A percentile compares a stretch with the other conserved stretches of the same genome.
These are phyloP conservation scores for Starmerella davenportii DNA, from an alignment of 805 yeast species.

Conservation along the genomic window DNA sequence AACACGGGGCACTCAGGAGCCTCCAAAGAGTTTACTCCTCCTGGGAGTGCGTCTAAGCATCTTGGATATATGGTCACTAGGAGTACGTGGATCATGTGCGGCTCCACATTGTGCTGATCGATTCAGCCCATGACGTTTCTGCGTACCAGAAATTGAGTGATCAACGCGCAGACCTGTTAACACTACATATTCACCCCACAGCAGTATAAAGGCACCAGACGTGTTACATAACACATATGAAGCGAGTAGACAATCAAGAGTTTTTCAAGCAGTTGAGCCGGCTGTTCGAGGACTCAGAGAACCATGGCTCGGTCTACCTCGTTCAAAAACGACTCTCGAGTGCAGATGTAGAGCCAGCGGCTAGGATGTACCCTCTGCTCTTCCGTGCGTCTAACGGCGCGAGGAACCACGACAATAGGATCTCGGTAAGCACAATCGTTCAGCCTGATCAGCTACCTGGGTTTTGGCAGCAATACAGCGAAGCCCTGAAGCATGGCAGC, in stretches of 20 bases:
- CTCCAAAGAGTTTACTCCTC: too few relatives aligned
- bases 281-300: conserved; percentile 18
- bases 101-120: too few relatives aligned
- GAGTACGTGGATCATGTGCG: too few relatives aligned
- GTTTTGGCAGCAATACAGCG: conserved; percentile 65
- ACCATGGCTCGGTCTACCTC: conserved; percentile 23
- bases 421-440: conserved; percentile 59
- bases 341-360: conserved; percentile 16
- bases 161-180: too few relatives aligned
- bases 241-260: conserved; percentile 17
- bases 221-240: conserved; percentile 5
- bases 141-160: too few relatives aligned
- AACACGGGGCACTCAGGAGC: too few relatives aligned
- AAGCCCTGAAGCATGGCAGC: conserved; percentile 51
- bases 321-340: conserved; percentile 22
- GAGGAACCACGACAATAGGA: conserved; percentile 31
- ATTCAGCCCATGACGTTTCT: too few relatives aligned
- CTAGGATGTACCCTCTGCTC: conserved; percentile 34
- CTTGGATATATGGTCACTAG: too few relatives aligned
- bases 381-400: conserved; percentile 51
- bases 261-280: conserved; percentile 18
- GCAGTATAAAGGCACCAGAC: too few relatives aligned
- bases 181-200: too few relatives aligned
- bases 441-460: conserved; percentile 39
- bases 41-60: too few relatives aligned